Evolutionary conservation across 257 asterid species (phyloP).

Genomic region (Solanum tacnaense): DNA sequence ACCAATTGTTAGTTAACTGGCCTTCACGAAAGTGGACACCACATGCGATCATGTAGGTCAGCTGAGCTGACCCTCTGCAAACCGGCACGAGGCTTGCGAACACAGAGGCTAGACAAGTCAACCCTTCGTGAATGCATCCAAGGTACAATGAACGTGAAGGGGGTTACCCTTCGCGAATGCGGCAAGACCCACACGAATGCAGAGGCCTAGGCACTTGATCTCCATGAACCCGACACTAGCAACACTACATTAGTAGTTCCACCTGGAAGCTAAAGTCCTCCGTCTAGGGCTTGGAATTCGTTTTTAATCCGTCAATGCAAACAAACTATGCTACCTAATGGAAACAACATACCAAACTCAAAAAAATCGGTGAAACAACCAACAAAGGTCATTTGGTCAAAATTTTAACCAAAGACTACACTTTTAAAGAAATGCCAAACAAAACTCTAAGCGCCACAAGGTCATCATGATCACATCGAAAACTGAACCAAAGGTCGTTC

Average conservation of each 20-base stretch:
- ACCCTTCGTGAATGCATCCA: neutral
- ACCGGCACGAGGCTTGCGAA: neutral
- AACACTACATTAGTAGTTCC: neutral
- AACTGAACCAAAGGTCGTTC: no score
- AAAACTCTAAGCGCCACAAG: no score
- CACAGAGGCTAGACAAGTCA: neutral
- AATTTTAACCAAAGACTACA: no score
- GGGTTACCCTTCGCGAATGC: neutral
- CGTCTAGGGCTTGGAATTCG: no score
- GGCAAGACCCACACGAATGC: neutral
- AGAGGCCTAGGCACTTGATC: neutral
- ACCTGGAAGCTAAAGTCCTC: neutral
- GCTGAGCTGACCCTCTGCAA: rapidly evolving
- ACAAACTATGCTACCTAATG: neutral
- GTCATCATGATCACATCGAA: no score
- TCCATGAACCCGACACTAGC: neutral
- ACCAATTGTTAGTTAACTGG: neutral
- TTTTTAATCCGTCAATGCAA: no score
- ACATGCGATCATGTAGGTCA: neutral
- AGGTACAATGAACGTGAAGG: neutral
- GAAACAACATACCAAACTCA: neutral
- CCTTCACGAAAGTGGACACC: neutral
- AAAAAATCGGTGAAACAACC: no score
- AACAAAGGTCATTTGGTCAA: no score
- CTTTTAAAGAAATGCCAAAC: no score